Evolutionary conservation across 495 filamentous ascomycete species (phyloP).

Genomic region (Filosporella fistucella): DNA sequence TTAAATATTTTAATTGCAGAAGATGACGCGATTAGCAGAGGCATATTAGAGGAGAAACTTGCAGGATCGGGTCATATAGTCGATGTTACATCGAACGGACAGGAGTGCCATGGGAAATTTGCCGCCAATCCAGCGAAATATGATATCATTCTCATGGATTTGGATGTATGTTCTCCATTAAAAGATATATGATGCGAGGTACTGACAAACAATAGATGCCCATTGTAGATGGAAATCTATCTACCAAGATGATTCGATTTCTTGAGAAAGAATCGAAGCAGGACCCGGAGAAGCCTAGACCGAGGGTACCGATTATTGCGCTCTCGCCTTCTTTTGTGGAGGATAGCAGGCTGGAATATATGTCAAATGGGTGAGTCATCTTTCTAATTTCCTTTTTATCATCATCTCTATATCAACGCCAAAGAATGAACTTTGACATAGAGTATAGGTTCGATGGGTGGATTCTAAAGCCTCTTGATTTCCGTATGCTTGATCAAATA

Average conservation of each 20-base stretch:
- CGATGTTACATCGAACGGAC: slow-evolving; percentile 71
- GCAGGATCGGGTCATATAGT: slow-evolving; percentile 75
- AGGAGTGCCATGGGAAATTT: slow-evolving; percentile 74
- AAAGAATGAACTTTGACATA: not conserved
- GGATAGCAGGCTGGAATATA: slow-evolving; percentile 60
- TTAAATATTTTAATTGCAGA: slow-evolving; percentile 77
- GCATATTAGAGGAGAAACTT: slow-evolving; percentile 76
- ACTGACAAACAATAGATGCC: too few species aligned
- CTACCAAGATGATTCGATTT: slow-evolving; percentile 76
- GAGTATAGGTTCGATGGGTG: slow-evolving; percentile 40
- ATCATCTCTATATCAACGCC: not conserved
- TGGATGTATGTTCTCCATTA: slow-evolving; percentile 47
- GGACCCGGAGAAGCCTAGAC: slow-evolving; percentile 16
- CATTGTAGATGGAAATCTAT: slow-evolving; percentile 77
- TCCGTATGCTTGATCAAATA: slow-evolving; percentile 56
- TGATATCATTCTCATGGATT: slow-evolving; percentile 92
- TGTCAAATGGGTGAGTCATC: slow-evolving; percentile 55
- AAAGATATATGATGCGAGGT: too few species aligned
- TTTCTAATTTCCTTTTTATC: not conserved
- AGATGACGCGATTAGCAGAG: slow-evolving; percentile 88
- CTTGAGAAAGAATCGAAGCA: slow-evolving; percentile 45
- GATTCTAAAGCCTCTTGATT: slow-evolving; percentile 75
- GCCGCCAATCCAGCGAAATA: slow-evolving; percentile 50
- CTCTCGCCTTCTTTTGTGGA: slow-evolving; percentile 85
- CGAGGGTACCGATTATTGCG: slow-evolving; percentile 75